These are phyloP conservation scores for Ajuga reptans DNA, from an alignment of 305 asterid genomes.

Conservation along the genomic window DNA sequence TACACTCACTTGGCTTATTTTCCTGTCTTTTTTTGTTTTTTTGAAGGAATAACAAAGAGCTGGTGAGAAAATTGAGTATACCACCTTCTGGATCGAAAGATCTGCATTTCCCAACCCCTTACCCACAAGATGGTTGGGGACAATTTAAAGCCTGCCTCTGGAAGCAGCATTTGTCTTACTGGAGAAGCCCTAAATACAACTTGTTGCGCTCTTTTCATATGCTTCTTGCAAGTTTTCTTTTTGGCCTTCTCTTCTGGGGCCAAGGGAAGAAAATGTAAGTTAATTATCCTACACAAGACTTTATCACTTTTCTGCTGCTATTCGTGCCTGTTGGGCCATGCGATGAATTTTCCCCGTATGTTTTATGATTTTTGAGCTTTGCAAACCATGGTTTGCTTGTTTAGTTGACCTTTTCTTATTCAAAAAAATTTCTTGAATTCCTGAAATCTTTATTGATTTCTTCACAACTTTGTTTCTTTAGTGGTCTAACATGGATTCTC, in stretches of 20 bases:
- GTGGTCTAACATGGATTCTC: background rate
- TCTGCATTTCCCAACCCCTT: constrained; percentile 40
- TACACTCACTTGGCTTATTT: background rate
- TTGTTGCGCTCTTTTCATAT: constrained; percentile 33
- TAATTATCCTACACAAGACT: background rate
- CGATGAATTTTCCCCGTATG: no score
- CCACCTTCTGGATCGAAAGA: constrained; percentile 44
- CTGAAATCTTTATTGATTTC: background rate
- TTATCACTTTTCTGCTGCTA: background rate
- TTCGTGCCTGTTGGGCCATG: background rate
- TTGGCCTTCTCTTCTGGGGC: constrained; percentile 39
- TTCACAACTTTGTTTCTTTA: background rate
- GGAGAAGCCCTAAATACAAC: constrained; percentile 70
- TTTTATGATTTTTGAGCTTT: background rate
- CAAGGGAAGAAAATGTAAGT: constrained; percentile 49
- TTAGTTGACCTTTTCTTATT: background rate
- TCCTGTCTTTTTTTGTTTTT: background rate
- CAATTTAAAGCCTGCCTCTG: constrained; percentile 63
- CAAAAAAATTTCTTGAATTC: background rate
- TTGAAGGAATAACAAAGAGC: constrained; percentile 36
- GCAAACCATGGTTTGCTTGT: background rate
- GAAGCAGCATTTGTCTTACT: constrained; percentile 62
- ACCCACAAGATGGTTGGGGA: constrained; percentile 45
- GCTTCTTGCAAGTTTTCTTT: constrained; percentile 32
- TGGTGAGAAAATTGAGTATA: constrained; percentile 28